Base-by-base conservation (phyloP, 164 flowering plant species). In the Liriodendron chinense region DNA sequence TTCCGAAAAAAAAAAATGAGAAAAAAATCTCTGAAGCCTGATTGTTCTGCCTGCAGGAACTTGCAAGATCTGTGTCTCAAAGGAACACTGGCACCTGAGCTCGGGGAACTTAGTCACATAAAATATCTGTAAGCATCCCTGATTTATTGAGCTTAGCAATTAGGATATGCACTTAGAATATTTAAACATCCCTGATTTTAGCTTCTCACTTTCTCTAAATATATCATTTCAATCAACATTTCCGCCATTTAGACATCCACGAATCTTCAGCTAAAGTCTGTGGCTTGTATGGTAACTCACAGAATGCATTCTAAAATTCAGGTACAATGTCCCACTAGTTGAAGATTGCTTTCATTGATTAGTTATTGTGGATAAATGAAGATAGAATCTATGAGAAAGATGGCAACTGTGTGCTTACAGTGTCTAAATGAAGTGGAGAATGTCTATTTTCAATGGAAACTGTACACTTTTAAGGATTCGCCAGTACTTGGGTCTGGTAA, bases 91-190 rank as follows among this genome's bases (percentile, higher is more conserved):
- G 86, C 89, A 47, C 89, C 92, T 34, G 94, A 89, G 78, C 85
- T 94, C 64, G 86, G 85, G 69, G 75, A 80, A 47, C 87, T 94
- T 47, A 75, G 77, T 75, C 92, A 89, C 78, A 65, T 92, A 23
- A 92, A 90, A 67, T 87, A 88, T 24, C 89, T 94, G 98, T 94
- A 85, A 86, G 92, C 61, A 5, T 61, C n/a, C n/a, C n/a, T n/a
- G n/a, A n/a, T n/a, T n/a, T n/a, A n/a, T n/a, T 34, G 43, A 34
- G 43, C 7, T 34, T 34, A 34, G 43, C 43, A 34, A 34, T 34
- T 34, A 34, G 43, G 43, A 34, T 34, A 34, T 53, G 18, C 59
- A 53, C 13, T 53, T 13, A 53, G 18, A 53, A 13, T 16, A 9
- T 53, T 16, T 12, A 16, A 12, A 53, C 16, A 53, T 1, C 59